Evolutionary conservation across 768 basidiomycete species (phyloP).

Genomic region (Termitomyces sp.): DNA sequence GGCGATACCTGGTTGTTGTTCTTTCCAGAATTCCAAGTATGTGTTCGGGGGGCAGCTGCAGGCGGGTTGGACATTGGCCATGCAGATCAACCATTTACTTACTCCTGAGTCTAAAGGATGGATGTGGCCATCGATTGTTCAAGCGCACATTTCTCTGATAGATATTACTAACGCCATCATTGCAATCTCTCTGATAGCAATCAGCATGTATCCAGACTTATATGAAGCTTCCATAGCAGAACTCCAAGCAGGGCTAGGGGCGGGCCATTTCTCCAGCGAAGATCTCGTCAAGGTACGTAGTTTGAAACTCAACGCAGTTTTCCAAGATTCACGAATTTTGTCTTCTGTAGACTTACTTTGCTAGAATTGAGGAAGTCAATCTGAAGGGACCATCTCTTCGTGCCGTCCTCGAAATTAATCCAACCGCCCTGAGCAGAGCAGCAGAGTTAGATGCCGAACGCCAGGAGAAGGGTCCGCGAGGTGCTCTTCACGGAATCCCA

Average conservation of each 20-base stretch:
- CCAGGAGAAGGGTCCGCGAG: conserved; percentile 32
- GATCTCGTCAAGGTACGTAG: conserved; percentile 56
- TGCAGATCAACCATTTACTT: no score
- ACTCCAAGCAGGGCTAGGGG: conserved; percentile 46
- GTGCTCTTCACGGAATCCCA: conserved; percentile 49
- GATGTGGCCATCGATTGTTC: no score
- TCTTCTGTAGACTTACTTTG: conserved; percentile 49
- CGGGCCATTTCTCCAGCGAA: conserved; percentile 48
- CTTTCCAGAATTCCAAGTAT: no score
- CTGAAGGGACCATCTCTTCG: conserved; percentile 48
- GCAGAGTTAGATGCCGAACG: conserved; percentile 43
- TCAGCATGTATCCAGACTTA: conserved; percentile 39
- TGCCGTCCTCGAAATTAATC: conserved; percentile 57
- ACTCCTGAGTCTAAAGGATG: no score
- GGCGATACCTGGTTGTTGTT: no score
- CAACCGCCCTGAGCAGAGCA: conserved; percentile 46
- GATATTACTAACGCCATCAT: no score
- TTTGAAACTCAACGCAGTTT: no score
- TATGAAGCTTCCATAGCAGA: conserved; percentile 56
- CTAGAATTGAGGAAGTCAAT: conserved; percentile 64
- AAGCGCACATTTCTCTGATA: no score
- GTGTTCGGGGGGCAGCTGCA: no score
- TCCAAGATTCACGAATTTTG: neutral
- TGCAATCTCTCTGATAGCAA: no score
- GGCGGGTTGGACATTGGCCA: no score